phyloP scores from a whole-genome alignment of 2,329 filamentous ascomycete species.

The Xylaria sp. region DNA sequence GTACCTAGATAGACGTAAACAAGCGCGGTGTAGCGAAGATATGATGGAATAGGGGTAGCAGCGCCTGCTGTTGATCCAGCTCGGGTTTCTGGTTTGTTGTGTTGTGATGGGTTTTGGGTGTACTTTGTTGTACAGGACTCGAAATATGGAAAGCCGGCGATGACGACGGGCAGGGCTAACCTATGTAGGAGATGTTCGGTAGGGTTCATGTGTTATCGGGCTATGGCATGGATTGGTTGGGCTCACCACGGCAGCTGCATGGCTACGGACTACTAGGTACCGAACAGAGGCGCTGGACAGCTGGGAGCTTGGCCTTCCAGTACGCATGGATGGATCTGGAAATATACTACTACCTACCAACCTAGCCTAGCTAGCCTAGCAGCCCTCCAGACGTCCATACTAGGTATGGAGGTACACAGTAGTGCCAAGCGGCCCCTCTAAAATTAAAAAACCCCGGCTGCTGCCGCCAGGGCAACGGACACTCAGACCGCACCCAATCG shows the following conservation, averaged over 20 bases:
- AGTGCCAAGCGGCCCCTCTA: not conserved
- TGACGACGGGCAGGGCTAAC: constrained; percentile 5
- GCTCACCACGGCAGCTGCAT: not conserved
- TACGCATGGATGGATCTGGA: no score
- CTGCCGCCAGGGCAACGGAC: constrained; percentile 13
- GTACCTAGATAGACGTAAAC: not conserved
- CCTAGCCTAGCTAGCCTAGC: no score
- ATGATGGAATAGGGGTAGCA: not conserved
- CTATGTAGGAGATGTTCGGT: constrained; percentile 1
- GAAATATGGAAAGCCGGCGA: constrained; percentile 10
- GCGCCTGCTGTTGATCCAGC: not conserved
- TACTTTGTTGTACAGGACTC: not conserved
- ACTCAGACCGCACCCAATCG: not conserved
- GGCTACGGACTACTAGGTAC: no score
- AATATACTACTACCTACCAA: no score
- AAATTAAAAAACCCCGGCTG: not conserved
- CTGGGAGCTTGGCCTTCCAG: no score
- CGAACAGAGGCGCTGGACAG: no score
- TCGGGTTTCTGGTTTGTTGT: not conserved
- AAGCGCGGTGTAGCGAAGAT: not conserved
- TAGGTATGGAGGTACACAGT: no score
- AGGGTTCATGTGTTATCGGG: not conserved
- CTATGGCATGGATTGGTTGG: not conserved
- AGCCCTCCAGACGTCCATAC: no score
- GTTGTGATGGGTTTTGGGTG: not conserved